Conservation (phyloP, 2,329 filamentous ascomycete species). For the Fusarium azukiicola region DNA sequence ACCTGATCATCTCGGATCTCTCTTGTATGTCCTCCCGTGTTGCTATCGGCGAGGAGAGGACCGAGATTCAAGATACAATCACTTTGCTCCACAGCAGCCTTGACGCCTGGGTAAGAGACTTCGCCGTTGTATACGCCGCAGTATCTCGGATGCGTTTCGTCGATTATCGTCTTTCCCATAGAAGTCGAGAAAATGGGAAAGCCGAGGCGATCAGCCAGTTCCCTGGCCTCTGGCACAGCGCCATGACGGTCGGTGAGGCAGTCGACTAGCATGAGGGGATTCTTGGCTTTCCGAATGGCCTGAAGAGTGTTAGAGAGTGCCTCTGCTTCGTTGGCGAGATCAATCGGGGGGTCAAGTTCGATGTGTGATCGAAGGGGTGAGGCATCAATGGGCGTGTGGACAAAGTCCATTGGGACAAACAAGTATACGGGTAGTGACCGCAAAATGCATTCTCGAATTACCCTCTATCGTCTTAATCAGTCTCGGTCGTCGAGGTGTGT, state of each 20-base stretch:
- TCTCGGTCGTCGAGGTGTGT: too few relatives aligned
- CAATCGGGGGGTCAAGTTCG: neutral
- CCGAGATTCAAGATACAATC: constrained; percentile 36
- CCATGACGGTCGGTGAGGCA: constrained; percentile 29
- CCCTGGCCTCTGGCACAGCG: constrained; percentile 15
- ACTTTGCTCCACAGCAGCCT: constrained; percentile 27
- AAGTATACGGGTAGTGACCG: constrained; percentile 30
- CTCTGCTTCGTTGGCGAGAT: neutral
- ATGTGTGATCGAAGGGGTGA: constrained; percentile 17
- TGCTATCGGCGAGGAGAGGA: constrained; percentile 30
- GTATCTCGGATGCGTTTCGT: constrained; percentile 23
- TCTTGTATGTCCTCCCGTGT: constrained; percentile 34
- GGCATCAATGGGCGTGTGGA: constrained; percentile 12
- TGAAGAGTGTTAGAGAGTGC: neutral
- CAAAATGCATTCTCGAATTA: constrained; percentile 26
- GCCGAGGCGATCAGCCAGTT: constrained; percentile 7
- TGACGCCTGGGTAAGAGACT: constrained; percentile 35
- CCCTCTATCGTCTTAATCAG: neutral
- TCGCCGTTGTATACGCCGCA: constrained; percentile 33
- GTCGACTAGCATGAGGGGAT: constrained; percentile 23
- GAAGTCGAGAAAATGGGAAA: constrained; percentile 32
- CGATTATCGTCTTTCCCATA: constrained; percentile 34
- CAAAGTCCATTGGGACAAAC: constrained; percentile 40
- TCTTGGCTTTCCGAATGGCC: neutral
- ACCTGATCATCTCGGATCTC: constrained; percentile 22